Conservation (phyloP, 139 green algal species). For the Coccomyxa sp. region DNA sequence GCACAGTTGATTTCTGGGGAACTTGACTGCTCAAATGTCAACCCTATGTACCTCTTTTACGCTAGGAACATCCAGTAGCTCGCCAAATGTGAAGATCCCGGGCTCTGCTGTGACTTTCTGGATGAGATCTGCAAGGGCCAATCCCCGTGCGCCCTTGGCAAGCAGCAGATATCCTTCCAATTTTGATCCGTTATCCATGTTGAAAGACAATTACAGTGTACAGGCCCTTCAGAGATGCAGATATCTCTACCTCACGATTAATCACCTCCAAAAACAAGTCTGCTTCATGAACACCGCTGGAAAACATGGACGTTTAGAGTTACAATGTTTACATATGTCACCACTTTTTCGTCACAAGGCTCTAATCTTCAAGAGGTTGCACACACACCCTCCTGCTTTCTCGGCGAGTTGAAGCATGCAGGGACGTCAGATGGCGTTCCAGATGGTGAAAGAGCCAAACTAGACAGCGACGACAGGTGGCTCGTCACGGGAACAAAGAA, state of each 20-base stretch:
- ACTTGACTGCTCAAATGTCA: no score
- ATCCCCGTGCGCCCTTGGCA: slow-evolving; percentile 53
- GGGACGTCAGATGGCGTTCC: no score
- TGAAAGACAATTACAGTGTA: background rate
- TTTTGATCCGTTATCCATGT: slow-evolving; percentile 24
- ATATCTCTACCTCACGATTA: background rate
- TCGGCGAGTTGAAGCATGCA: no score
- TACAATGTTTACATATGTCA: background rate
- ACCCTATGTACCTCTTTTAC: slow-evolving; percentile 60
- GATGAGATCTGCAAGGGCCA: slow-evolving; percentile 57
- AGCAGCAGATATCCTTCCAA: slow-evolving; percentile 71
- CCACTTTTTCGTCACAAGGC: background rate
- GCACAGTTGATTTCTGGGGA: no score
- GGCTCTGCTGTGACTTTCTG: slow-evolving; percentile 71
- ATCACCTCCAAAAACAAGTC: background rate
- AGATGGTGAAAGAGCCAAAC: no score
- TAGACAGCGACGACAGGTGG: no score
- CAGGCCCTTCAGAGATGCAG: background rate
- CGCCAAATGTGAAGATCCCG: slow-evolving; percentile 77
- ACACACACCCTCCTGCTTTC: no score
- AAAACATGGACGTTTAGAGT: background rate
- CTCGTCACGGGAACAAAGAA: no score
- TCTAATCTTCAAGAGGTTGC: no score
- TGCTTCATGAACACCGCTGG: no score
- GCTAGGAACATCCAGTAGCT: slow-evolving; percentile 72